These are phyloP conservation scores for Hebeloma cylindrosporum DNA, from an alignment of 768 basidiomycete genomes.

Conservation along the genomic window DNA sequence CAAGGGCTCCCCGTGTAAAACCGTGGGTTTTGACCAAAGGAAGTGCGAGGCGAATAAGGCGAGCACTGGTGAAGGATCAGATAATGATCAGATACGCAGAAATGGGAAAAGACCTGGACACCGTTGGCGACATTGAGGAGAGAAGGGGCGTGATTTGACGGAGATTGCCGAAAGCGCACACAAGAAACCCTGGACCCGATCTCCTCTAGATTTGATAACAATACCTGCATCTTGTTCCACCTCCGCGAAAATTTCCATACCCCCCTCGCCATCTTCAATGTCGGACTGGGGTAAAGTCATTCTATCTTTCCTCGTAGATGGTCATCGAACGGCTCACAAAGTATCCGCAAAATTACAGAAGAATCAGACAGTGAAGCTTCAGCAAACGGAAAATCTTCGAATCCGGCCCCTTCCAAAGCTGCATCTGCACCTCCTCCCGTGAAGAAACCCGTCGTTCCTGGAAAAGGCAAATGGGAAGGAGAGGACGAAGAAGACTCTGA, in stretches of 20 bases:
- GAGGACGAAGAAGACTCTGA: constrained; percentile 87
- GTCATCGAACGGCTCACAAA: constrained; percentile 14
- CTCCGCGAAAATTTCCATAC: constrained; percentile 1
- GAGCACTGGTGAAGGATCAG: constrained; percentile 22
- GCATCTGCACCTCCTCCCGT: constrained; percentile 17
- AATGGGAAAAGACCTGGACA: constrained; percentile 14
- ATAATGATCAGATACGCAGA: neutral
- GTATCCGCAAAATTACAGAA: constrained; percentile 22
- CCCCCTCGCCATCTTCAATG: neutral
- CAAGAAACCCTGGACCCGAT: constrained; percentile 34
- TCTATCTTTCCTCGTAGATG: constrained; percentile 5
- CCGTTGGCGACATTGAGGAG: constrained; percentile 7
- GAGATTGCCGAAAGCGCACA: constrained; percentile 21
- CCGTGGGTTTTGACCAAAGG: constrained; percentile 67
- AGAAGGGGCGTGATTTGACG: constrained; percentile 17
- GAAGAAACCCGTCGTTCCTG: constrained; percentile 20
- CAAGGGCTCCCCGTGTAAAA: constrained; percentile 71
- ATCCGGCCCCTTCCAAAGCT: constrained; percentile 24
- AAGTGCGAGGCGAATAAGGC: constrained; percentile 59
- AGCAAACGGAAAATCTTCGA: constrained; percentile 24
- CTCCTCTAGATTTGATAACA: constrained; percentile 20
- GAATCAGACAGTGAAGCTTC: constrained; percentile 41
- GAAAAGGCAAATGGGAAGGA: constrained; percentile 79
- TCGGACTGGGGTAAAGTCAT: constrained; percentile 21
- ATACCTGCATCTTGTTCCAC: constrained; percentile 6